A percentile compares a stretch with the other conserved stretches of the same genome.
These are phyloP conservation scores for Geosmithia morbida DNA, from an alignment of 2,329 filamentous ascomycete genomes.

Conservation along the genomic window DNA sequence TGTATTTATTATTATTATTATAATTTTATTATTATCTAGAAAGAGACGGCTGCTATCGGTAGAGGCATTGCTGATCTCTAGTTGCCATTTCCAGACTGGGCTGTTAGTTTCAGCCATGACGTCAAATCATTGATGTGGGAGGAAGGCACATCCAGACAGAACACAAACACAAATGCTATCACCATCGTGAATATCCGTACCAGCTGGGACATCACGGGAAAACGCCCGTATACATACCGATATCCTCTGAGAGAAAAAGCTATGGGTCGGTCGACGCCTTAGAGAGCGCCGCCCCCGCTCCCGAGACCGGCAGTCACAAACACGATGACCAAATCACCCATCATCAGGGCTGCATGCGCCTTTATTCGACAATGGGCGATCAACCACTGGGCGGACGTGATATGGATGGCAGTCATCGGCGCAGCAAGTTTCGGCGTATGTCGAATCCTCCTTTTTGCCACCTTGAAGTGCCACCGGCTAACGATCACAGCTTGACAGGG, in stretches of 20 bases:
- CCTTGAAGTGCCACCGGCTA: not conserved
- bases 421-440: slow-evolving; percentile 14
- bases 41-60: too few species aligned
- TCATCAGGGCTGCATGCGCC: not conserved
- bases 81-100: too few species aligned
- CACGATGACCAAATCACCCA: not conserved
- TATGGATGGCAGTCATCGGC: slow-evolving; percentile 41
- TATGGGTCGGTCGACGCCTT: not conserved
- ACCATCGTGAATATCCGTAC: too few species aligned
- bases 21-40: too few species aligned
- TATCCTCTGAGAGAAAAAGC: not conserved
- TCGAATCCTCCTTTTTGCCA: not conserved
- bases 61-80: too few species aligned
- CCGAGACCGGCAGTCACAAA: not conserved
- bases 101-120: not conserved
- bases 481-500: slow-evolving; percentile 30
- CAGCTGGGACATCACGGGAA: not conserved
- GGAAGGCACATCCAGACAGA: not conserved
- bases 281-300: not conserved
- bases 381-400: slow-evolving; percentile 41
- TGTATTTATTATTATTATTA: too few species aligned
- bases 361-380: slow-evolving; percentile 33
- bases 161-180: too few species aligned
- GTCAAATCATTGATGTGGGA: not conserved
- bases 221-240: not conserved